Evolutionary conservation across 2,329 filamentous ascomycete genomes (phyloP).

Genomic region (Pseudogymnoascus sp.): DNA sequence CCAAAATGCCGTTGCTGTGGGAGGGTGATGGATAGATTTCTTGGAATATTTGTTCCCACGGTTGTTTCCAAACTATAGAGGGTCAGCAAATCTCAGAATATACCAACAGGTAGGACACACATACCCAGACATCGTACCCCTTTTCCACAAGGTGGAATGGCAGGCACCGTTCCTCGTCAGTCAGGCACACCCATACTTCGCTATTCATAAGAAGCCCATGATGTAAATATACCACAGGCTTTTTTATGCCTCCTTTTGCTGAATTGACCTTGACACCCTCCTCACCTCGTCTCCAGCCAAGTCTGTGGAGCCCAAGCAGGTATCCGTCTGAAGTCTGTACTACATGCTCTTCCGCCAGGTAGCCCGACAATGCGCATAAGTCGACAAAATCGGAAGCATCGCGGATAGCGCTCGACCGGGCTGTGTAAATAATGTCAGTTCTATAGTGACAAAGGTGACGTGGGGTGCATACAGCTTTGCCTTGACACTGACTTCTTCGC

Average conservation of each 20-base stretch:
- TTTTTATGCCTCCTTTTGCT: slow-evolving; percentile 56
- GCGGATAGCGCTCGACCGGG: slow-evolving; percentile 67
- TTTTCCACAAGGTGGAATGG: slow-evolving; percentile 83
- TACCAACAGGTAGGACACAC: slow-evolving; percentile 25
- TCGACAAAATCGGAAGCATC: slow-evolving; percentile 89
- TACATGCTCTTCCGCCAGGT: slow-evolving; percentile 91
- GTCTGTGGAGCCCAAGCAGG: slow-evolving; percentile 77
- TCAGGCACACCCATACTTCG: slow-evolving; percentile 94
- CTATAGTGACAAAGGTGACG: slow-evolving; percentile 53
- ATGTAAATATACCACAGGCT: slow-evolving; percentile 87
- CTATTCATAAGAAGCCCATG: slow-evolving; percentile 98
- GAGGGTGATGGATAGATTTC: slow-evolving; percentile 72
- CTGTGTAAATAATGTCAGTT: slow-evolving; percentile 36
- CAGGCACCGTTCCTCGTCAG: slow-evolving; percentile 75
- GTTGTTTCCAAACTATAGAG: slow-evolving; percentile 76
- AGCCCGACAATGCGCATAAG: slow-evolving; percentile 84
- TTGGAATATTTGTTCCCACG: slow-evolving; percentile 99
- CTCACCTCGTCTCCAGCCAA: slow-evolving; percentile 77
- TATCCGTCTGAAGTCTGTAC: slow-evolving; percentile 93
- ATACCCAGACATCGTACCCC: slow-evolving; percentile 91
- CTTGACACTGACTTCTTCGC: slow-evolving; percentile 59
- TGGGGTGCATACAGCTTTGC: slow-evolving; percentile 51
- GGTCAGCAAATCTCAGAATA: slow-evolving; percentile 19
- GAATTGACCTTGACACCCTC: slow-evolving; percentile 71
- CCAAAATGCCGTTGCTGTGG: slow-evolving; percentile 76